phyloP scores from a whole-genome alignment of 352 stramenopile species.

The Phytopythium kandeliae region DNA sequence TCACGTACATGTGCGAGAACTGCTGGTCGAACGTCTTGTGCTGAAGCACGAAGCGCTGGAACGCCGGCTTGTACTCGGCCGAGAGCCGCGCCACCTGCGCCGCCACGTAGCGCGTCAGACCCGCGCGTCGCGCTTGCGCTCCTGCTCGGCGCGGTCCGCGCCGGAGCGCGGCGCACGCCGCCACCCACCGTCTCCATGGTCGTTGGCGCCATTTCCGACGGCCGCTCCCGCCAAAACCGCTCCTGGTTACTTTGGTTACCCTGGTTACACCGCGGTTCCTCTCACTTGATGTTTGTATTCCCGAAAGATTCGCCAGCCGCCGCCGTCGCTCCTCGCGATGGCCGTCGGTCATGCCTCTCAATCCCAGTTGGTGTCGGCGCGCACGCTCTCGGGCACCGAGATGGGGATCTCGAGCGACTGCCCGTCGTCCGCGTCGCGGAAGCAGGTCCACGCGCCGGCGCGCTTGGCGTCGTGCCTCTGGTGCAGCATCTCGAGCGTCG shows the following conservation, averaged over 20 bases:
- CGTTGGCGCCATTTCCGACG: constrained; percentile 1
- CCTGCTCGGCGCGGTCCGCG: too few species aligned
- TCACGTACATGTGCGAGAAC: constrained; percentile 90
- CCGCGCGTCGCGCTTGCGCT: too few species aligned
- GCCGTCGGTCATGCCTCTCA: too few species aligned
- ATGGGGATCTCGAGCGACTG: constrained; percentile 41
- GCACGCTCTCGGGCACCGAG: constrained; percentile 32
- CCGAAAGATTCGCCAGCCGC: too few species aligned
- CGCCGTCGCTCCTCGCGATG: too few species aligned
- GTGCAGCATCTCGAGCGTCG: constrained; percentile 36
- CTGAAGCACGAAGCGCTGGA: constrained; percentile 80
- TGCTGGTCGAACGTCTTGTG: constrained; percentile 84
- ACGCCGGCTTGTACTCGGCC: constrained; percentile 44
- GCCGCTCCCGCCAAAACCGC: constrained; percentile 1
- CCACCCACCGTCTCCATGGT: neutral
- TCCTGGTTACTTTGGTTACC: too few species aligned
- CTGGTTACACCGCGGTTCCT: too few species aligned
- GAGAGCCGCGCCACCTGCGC: constrained; percentile 26
- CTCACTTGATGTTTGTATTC: too few species aligned
- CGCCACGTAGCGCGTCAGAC: neutral
- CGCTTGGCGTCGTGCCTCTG: constrained; percentile 49
- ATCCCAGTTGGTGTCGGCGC: constrained; percentile 28
- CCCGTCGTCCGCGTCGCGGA: constrained; percentile 23
- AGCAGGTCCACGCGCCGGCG: constrained; percentile 38
- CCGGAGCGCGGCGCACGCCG: too few species aligned